Conservation (phyloP, 495 filamentous ascomycete species). For the Lentithecium fluviatile region DNA sequence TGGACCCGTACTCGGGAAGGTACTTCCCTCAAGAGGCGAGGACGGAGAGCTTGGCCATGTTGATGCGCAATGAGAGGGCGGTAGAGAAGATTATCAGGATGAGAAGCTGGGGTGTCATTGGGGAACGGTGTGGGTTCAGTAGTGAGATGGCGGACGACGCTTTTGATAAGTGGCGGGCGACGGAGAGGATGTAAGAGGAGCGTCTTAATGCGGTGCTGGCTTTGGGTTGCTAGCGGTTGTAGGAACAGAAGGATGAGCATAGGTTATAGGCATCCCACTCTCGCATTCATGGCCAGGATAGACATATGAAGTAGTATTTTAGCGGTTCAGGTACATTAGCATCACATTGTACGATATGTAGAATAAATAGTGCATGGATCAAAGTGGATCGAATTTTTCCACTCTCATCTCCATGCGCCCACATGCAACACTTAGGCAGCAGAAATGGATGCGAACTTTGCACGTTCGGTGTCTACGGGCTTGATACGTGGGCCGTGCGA, state of each 20-base stretch:
- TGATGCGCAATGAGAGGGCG: conserved; percentile 79
- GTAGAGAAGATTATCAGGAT: conserved; percentile 85
- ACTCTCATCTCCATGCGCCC: no score
- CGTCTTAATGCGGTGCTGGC: no score
- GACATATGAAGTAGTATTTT: no score
- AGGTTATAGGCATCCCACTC: neutral
- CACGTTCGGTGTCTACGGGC: no score
- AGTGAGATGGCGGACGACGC: conserved; percentile 61
- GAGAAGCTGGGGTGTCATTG: conserved; percentile 79
- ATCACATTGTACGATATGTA: no score
- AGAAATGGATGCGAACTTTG: neutral
- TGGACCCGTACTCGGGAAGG: conserved; percentile 88
- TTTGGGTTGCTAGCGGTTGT: no score
- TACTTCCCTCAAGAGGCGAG: conserved; percentile 81
- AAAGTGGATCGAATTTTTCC: no score
- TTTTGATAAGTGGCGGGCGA: conserved; percentile 60
- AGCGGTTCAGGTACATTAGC: no score
- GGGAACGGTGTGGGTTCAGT: conserved; percentile 67
- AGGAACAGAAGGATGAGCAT: no score
- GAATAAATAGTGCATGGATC: no score
- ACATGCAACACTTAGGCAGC: neutral
- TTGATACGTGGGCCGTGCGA: no score
- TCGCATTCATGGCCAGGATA: neutral
- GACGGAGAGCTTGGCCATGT: conserved; percentile 73
- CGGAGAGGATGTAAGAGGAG: conserved; percentile 20